phyloP scores from a whole-genome alignment of 2,329 filamentous ascomycete genomes.

The Penicillium expansum region DNA sequence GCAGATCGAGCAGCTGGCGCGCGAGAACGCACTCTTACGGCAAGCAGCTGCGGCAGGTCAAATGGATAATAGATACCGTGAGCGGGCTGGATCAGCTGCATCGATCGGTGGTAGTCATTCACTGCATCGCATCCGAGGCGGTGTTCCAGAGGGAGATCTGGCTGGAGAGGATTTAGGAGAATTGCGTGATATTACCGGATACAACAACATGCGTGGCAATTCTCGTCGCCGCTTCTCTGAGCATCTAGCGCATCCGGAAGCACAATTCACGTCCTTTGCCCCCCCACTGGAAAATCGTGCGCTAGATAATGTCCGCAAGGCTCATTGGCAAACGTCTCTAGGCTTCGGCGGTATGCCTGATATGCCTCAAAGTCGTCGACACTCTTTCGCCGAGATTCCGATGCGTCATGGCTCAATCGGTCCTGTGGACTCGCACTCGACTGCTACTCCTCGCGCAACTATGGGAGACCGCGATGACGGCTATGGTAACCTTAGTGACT shows the following conservation, averaged over 20 bases:
- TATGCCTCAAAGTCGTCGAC: constrained; percentile 50
- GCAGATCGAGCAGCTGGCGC: constrained; percentile 47
- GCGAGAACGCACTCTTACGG: constrained; percentile 48
- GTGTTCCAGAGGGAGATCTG: constrained; percentile 46
- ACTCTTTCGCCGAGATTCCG: constrained; percentile 52
- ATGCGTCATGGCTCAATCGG: constrained; percentile 47
- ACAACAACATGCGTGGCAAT: constrained; percentile 39
- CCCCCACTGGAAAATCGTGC: constrained; percentile 43
- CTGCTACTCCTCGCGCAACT: constrained; percentile 34
- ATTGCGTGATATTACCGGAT: constrained; percentile 39
- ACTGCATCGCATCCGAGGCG: constrained; percentile 42
- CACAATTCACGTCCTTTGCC: constrained; percentile 38
- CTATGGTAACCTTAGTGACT: constrained; percentile 37
- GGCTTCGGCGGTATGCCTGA: constrained; percentile 48
- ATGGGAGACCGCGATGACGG: constrained; percentile 39
- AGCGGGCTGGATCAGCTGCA: constrained; percentile 43
- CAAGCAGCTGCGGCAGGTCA: constrained; percentile 45
- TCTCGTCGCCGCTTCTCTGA: constrained; percentile 45
- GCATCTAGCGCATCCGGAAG: constrained; percentile 43
- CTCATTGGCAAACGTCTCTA: constrained; percentile 52
- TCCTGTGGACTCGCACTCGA: constrained; percentile 17
- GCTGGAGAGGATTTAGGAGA: constrained; percentile 48
- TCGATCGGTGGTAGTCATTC: constrained; percentile 35
- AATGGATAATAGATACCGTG: constrained; percentile 38
- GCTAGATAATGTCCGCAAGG: constrained; percentile 47